These are phyloP conservation scores for Auxenochlorella pyrenoidosa DNA, from an alignment of 139 green algal genomes.

Conservation along the genomic window DNA sequence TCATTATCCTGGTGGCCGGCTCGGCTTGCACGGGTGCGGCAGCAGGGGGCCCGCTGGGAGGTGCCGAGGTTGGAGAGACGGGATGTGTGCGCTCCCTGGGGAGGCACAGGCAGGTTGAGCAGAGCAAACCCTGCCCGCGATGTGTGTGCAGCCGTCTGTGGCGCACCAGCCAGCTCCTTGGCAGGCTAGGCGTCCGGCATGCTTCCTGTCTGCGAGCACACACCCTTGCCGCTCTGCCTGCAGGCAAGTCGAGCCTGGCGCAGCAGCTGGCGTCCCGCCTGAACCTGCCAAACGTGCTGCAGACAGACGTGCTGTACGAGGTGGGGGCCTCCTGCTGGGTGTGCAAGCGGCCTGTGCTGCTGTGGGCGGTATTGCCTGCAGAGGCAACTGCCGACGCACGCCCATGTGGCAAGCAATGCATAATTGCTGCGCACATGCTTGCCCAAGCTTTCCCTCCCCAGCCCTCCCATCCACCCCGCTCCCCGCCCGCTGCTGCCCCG, in stretches of 20 bases:
- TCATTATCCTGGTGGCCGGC: constrained; percentile 90
- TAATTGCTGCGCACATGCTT: not conserved
- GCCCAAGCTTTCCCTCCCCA: too few relatives aligned
- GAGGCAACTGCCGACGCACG: too few relatives aligned
- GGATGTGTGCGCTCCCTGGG: too few relatives aligned
- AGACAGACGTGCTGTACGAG: constrained; percentile 89
- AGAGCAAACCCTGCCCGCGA: not conserved
- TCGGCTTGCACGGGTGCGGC: constrained; percentile 74
- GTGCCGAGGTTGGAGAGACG: too few relatives aligned
- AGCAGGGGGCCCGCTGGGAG: too few relatives aligned
- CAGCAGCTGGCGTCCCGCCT: constrained; percentile 91
- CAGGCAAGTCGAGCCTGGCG: constrained; percentile 91
- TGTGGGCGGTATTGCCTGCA: too few relatives aligned
- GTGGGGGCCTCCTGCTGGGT: constrained; percentile 35
- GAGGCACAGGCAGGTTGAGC: not conserved
- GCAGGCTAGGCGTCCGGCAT: not conserved
- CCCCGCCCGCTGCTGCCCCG: not conserved
- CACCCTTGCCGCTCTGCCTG: not conserved
- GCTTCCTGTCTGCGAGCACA: not conserved
- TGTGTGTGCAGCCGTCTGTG: not conserved
- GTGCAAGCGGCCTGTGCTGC: not conserved
- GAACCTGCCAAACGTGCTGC: constrained; percentile 96
- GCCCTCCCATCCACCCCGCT: too few relatives aligned
- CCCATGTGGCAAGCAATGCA: too few relatives aligned
- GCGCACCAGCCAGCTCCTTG: too few relatives aligned